Base-by-base conservation (phyloP, 192 early-diverging fungal species). In the Backusella westeae region DNA sequence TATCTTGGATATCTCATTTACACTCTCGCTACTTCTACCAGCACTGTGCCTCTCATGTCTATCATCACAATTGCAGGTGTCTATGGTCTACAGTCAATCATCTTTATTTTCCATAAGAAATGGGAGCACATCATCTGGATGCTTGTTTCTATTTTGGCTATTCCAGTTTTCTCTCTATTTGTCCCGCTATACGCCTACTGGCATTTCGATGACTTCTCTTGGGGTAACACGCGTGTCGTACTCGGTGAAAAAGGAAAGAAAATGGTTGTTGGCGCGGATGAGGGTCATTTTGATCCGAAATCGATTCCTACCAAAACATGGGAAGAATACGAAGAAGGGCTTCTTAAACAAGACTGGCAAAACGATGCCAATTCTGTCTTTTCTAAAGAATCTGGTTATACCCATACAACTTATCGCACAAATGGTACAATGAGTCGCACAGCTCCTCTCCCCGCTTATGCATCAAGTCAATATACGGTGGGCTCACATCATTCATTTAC, bases 151-250 rank as follows among this genome's bases (percentile, higher is more conserved):
- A 89, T 94, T 21, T 68, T 92, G 26, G 91, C 93, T 17, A 90
- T 92, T 76, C 92, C 92, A 10, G 80, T 93, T 32, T 94, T 93
- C 81, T 86, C 86, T 32, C 84, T 90, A 76, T 79, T 83, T 49
- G 85, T 88, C 53, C 87, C 87, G 35, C 65, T 90, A 39, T 96
- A 94, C 84, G 76, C 95, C 19, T 96, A 94, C 89, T 99, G 97
- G 97, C 95, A 96, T 86, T 96, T 97, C 83, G 97, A 99, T 80
- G 96, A 99, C 78, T 99, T 99, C 78, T 96, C 94, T 32, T 99
- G 97, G 97, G 97, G 96, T 72, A 96, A 78, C 44, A 73, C 73
- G 2, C 77, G 72, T 59, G 72, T 87, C 17, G 86, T 90, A 0
- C 81, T 87, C 6, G 89, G 89, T 46, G 85, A 88, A 65, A 84